phyloP scores from a whole-genome alignment of 2,329 filamentous ascomycete species.

The Talaromyces marneffei region DNA sequence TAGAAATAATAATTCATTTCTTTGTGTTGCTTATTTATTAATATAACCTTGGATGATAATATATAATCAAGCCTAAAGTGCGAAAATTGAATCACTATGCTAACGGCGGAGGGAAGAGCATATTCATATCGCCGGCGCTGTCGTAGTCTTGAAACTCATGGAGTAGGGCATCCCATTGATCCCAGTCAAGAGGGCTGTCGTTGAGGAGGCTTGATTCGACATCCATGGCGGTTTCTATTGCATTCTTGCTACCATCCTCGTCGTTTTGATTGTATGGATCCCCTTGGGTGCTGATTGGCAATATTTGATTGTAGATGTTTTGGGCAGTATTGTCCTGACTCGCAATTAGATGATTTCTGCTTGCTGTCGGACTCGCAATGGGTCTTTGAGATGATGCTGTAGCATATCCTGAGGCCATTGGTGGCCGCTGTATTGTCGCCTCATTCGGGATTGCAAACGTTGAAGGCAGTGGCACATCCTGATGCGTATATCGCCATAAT shows the following conservation, averaged over 20 bases:
- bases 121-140: neutral
- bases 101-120: neutral
- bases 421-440: neutral
- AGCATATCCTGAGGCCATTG: neutral
- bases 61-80: neutral
- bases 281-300: neutral
- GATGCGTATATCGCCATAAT: constrained; percentile 13
- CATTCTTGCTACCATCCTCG: neutral
- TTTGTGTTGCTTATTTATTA: neutral
- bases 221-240: neutral
- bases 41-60: neutral
- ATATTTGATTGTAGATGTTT: neutral
- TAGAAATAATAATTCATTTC: neutral
- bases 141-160: constrained; percentile 23
- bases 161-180: constrained; percentile 27
- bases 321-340: neutral
- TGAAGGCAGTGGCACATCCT: neutral
- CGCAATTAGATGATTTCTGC: neutral
- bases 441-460: neutral
- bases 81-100: neutral
- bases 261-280: neutral
- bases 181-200: constrained; percentile 24
- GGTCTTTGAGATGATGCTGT: neutral
- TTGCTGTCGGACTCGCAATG: neutral
- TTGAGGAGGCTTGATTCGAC: constrained; percentile 10